Percentiles rank a stretch among this genome's conserved stretches.
Evolutionary conservation across 305 asterid species (phyloP).

Genomic region (Plantago lanceolata): DNA sequence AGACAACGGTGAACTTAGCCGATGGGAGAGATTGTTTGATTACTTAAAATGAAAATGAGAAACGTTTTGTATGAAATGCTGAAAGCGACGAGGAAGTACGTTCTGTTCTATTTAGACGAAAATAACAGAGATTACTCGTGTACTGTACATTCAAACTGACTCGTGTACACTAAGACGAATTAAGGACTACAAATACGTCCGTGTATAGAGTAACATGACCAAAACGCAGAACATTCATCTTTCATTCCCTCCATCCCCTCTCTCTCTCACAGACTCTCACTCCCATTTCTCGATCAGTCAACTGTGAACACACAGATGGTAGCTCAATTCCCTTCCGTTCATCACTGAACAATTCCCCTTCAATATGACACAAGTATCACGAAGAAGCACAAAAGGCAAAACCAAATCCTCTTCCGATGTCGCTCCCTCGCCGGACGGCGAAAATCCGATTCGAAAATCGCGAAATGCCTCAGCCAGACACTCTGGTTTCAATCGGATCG

Average conservation of each 20-base stretch:
- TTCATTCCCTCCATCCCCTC: neutral
- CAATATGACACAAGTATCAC: slow-evolving; percentile 54
- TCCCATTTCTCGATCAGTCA: neutral
- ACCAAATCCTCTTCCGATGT: slow-evolving; percentile 27
- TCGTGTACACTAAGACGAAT: no score
- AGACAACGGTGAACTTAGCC: no score
- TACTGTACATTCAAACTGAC: no score
- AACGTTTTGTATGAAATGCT: no score
- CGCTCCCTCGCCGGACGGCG: slow-evolving; percentile 26
- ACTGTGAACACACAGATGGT: neutral
- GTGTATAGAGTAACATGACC: neutral
- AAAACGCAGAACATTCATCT: neutral
- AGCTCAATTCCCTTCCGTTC: neutral
- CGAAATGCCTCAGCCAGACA: slow-evolving; percentile 32
- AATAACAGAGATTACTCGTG: no score
- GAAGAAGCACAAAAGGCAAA: slow-evolving; percentile 44
- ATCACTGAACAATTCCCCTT: neutral
- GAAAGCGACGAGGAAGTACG: no score
- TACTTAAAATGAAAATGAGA: no score
- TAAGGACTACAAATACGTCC: neutral
- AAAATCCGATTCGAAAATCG: slow-evolving; percentile 25
- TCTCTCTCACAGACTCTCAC: neutral
- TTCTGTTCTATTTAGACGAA: no score
- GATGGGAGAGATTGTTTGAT: no score
- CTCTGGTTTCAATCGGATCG: slow-evolving; percentile 37